Evolutionary conservation across 192 early-diverging fungal genomes (phyloP), one percentile per base, ranked within the genome.

Genomic region (Chytriomyces sp.): DNA sequence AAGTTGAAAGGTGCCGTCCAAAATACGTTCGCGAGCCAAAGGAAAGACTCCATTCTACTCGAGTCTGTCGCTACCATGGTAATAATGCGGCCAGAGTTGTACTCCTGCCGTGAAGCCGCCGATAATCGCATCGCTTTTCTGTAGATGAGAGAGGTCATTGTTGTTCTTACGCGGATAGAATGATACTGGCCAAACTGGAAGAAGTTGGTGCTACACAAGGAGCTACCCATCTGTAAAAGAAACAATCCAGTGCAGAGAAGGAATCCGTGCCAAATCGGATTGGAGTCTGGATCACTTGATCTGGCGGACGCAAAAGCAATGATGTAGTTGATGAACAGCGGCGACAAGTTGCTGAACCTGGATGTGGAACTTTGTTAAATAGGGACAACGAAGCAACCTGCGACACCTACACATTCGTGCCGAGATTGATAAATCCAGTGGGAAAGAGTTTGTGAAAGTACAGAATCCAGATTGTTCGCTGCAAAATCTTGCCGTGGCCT

Each of bases 1-100:
- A 93, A 85, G 77, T 92, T 89, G 63, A 91, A 77, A 5, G 91
- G 89, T 19, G 83, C 85, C n/a, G 73, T 77, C 81, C 80, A 80
- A 37, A 82, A 38, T 28, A 77, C 37, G 66, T 81, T 89, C 28
- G 8, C 81, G 85, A 39, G 77, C 70, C 44, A 88, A 85, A 64
- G 82, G 78, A n/a, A 93, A 32, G n/a, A 59, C 77, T 36, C 37
- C 39, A 64, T 39, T 25, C 56, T 25, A 60, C 26, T 31, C 19
- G 28, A 25, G 33, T 26, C 31, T 2, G 57, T 59, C 0, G 57
- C 12, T 17, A 59, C 57, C 32, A 33, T 59, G 57, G 57, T 25
- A 33, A 59, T 59, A 17, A 31, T 63, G 4, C 83, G 72, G 2
- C 88, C 89, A 72, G 80, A 67, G 56, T 80, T 85, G 57, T 85